Percentiles rank a stretch among this genome's conserved stretches.
phyloP scores from a whole-genome alignment of 345 rosid genomes.

The Citrus hindsii region DNA sequence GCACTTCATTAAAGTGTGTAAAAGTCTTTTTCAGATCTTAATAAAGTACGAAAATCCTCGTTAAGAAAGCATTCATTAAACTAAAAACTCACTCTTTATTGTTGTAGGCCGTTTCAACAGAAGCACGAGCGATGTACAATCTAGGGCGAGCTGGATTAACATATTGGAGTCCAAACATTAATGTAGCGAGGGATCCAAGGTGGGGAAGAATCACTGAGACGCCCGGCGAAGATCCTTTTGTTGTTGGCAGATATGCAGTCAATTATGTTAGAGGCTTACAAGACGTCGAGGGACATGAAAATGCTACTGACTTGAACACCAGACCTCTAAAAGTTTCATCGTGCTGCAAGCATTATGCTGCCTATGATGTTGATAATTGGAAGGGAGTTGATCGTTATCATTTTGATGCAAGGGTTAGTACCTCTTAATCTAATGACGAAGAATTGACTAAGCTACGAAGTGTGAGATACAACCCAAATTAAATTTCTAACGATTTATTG shows the following conservation, averaged over 20 bases:
- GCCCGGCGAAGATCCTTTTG: conserved; percentile 44
- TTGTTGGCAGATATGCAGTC: conserved; percentile 33
- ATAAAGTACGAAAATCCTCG: fast-evolving
- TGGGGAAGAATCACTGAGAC: conserved; percentile 48
- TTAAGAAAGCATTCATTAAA: no score
- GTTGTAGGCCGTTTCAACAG: conserved; percentile 41
- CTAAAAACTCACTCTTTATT: background rate
- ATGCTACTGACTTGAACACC: conserved; percentile 3
- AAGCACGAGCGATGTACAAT: conserved; percentile 55
- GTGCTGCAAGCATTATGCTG: conserved; percentile 43
- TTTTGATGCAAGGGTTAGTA: conserved; percentile 27
- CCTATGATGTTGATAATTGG: conserved; percentile 46
- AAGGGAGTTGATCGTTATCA: conserved; percentile 21
- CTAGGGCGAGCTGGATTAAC: conserved; percentile 41
- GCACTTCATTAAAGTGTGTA: no score
- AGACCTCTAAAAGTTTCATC: conserved; percentile 46
- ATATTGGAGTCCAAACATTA: conserved; percentile 47
- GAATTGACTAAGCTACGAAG: no score
- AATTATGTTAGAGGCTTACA: conserved; percentile 45
- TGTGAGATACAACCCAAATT: no score
- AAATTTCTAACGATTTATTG: background rate
- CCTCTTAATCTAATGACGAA: no score
- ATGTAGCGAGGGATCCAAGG: conserved; percentile 44
- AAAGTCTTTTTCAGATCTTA: no score
- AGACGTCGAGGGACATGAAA: conserved; percentile 32